These are phyloP conservation scores for Calonectria crousiana DNA, from an alignment of 2,329 filamentous ascomycete species.

Conservation along the genomic window DNA sequence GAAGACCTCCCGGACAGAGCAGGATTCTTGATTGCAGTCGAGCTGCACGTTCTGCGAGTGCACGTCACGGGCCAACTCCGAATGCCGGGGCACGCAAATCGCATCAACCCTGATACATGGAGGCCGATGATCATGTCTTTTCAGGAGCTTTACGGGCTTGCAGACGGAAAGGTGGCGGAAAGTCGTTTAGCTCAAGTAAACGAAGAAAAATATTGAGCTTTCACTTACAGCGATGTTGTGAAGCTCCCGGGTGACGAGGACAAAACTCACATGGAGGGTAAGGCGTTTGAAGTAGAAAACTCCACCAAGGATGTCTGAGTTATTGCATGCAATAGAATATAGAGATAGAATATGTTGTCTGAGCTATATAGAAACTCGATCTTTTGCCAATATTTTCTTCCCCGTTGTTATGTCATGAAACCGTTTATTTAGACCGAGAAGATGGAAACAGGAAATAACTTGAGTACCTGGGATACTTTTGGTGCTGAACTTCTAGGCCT, in stretches of 20 bases:
- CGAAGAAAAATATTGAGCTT: neutral
- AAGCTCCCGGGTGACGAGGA: neutral
- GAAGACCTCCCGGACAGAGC: constrained; percentile 41
- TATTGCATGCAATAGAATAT: neutral
- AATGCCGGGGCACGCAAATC: constrained; percentile 52
- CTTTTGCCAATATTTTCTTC: neutral
- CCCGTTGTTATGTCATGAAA: neutral
- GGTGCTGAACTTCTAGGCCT: too few species aligned
- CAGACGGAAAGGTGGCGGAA: neutral
- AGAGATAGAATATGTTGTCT: neutral
- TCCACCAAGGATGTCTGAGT: neutral
- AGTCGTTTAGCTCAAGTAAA: neutral
- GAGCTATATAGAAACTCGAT: neutral
- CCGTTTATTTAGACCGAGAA: neutral
- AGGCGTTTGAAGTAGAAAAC: neutral
- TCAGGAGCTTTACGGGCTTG: constrained; percentile 56
- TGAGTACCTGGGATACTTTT: neutral
- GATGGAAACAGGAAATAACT: neutral
- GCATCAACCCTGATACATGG: constrained; percentile 58
- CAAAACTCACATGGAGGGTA: neutral
- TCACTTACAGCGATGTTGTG: neutral
- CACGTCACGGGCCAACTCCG: constrained; percentile 50
- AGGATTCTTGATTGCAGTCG: neutral
- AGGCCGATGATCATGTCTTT: constrained; percentile 59
- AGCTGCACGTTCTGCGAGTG: constrained; percentile 43